Evolutionary conservation across 2,329 filamentous ascomycete species (phyloP).

Genomic region (Coniochaeta sp.): DNA sequence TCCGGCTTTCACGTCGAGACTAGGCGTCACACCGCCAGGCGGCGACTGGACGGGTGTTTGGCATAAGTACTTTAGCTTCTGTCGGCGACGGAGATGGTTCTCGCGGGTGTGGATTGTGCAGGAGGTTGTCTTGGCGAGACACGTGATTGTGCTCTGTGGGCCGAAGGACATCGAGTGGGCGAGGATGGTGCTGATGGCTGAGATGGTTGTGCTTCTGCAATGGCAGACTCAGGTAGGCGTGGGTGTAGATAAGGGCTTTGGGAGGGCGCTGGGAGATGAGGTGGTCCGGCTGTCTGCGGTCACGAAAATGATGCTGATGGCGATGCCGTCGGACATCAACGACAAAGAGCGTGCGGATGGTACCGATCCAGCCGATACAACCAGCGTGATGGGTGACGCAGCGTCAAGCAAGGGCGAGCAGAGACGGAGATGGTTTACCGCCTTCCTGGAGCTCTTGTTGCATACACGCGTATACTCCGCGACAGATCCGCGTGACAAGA

Average conservation of each 20-base stretch:
- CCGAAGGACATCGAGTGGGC: neutral
- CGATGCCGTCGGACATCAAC: neutral
- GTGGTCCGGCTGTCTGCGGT: neutral
- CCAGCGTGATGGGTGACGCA: neutral
- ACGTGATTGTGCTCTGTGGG: neutral
- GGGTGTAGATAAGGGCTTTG: neutral
- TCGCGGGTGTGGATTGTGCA: conserved; percentile 2
- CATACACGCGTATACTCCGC: conserved; percentile 1
- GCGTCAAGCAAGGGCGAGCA: neutral
- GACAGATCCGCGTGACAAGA: conserved; percentile 2
- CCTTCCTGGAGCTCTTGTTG: neutral
- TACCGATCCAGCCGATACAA: neutral
- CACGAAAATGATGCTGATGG: neutral
- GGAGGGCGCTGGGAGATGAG: conserved; percentile 2
- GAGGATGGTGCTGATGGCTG: neutral
- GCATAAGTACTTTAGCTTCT: neutral
- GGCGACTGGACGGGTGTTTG: neutral
- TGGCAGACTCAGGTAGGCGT: neutral
- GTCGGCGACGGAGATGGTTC: conserved; percentile 1
- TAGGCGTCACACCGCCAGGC: neutral
- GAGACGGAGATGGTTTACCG: neutral
- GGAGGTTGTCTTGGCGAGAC: neutral
- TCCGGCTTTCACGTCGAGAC: neutral
- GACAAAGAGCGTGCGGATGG: neutral
- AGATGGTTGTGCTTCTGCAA: neutral